These are phyloP conservation scores for Phialophora macrospora DNA, from an alignment of 2,329 filamentous ascomycete genomes.

Conservation along the genomic window DNA sequence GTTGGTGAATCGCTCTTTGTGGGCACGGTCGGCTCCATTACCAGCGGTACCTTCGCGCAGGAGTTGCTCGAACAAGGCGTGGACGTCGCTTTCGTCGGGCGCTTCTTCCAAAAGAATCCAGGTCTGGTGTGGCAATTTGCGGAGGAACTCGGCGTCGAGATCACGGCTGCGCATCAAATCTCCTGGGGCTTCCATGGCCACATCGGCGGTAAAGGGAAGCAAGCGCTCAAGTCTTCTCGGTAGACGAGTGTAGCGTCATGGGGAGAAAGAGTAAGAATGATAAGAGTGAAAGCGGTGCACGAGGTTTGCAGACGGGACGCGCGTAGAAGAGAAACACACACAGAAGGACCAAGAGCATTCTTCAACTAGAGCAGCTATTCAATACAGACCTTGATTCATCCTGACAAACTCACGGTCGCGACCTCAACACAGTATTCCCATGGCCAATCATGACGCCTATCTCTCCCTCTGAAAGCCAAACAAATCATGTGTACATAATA, in stretches of 20 bases:
- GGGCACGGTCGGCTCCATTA: constrained; percentile 75
- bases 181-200: constrained; percentile 35
- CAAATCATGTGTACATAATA: neutral
- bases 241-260: neutral
- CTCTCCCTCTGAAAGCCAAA: neutral
- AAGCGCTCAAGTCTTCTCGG: neutral
- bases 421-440: neutral
- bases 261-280: neutral
- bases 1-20: constrained; percentile 74
- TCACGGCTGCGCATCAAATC: constrained; percentile 72
- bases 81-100: constrained; percentile 74
- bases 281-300: neutral
- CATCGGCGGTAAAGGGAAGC: constrained; percentile 24
- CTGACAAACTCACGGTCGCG: constrained; percentile 7
- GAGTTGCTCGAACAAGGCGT: constrained; percentile 61
- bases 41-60: constrained; percentile 70
- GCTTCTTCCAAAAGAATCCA: constrained; percentile 80
- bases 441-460: neutral
- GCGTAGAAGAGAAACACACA: constrained; percentile 13
- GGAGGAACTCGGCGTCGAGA: constrained; percentile 70
- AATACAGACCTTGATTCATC: neutral
- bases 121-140: constrained; percentile 76
- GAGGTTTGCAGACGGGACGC: neutral
- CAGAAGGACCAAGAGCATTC: neutral
- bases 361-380: constrained; percentile 8